Evolutionary conservation across 2,329 filamentous ascomycete genomes (phyloP).

Genomic region (Cordyceps cicadae): DNA sequence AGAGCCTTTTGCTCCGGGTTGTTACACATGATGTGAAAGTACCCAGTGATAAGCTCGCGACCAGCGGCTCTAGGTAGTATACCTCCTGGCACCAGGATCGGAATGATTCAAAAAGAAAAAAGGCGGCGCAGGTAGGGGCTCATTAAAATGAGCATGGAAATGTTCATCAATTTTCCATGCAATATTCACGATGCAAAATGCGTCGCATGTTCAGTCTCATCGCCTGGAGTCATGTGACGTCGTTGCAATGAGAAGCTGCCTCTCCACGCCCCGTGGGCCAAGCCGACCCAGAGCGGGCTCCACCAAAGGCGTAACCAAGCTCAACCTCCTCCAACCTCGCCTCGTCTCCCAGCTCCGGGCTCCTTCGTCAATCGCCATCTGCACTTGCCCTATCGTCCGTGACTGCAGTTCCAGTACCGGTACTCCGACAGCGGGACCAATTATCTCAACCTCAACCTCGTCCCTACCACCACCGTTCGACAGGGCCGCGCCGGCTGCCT

Average conservation of each 20-base stretch:
- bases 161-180: neutral
- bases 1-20: too few relatives aligned
- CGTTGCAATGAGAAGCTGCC: constrained; percentile 17
- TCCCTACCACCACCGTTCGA: neutral
- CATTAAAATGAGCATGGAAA: too few relatives aligned
- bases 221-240: constrained; percentile 31
- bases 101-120: too few relatives aligned
- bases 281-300: constrained; percentile 23
- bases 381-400: constrained; percentile 17
- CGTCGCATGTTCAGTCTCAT: neutral
- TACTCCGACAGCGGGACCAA: constrained; percentile 13
- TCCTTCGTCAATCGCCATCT: constrained; percentile 13
- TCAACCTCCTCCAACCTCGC: constrained; percentile 32
- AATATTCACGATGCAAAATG: neutral
- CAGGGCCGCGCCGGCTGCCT: constrained; percentile 8
- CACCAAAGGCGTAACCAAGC: constrained; percentile 30
- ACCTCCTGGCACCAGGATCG: too few relatives aligned
- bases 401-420: constrained; percentile 5
- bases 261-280: constrained; percentile 16
- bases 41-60: too few relatives aligned
- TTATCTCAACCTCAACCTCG: neutral
- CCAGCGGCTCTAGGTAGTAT: too few relatives aligned
- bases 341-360: constrained; percentile 20
- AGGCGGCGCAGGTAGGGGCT: too few relatives aligned
- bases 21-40: too few relatives aligned